A percentile compares a stretch with the other conserved stretches of the same genome.
Evolutionary conservation across 352 stramenopile species (phyloP).

Genomic region (Halophytophthora polymorphica): DNA sequence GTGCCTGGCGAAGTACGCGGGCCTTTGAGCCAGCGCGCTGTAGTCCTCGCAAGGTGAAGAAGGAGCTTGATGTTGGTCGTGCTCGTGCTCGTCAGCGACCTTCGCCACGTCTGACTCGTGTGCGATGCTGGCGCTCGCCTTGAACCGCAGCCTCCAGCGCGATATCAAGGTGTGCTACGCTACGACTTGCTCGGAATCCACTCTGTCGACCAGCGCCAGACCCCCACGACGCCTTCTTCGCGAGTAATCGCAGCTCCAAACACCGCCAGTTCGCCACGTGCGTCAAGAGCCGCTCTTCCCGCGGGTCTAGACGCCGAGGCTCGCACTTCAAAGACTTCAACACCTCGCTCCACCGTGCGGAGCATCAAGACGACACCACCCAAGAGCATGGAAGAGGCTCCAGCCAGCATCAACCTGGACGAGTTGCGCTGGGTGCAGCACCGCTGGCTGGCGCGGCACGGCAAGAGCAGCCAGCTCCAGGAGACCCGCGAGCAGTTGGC

Average conservation of each 20-base stretch:
- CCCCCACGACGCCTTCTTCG: not conserved
- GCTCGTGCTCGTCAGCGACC: not conserved
- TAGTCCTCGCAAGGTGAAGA: constrained; percentile 34
- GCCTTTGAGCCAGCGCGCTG: constrained; percentile 18
- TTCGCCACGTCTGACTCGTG: not conserved
- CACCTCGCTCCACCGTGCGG: constrained; percentile 1
- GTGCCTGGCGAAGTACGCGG: constrained; percentile 43
- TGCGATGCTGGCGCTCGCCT: not conserved
- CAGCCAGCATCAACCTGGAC: constrained; percentile 40
- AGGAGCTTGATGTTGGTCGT: too few species aligned
- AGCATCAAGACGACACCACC: not conserved
- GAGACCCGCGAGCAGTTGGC: constrained; percentile 59
- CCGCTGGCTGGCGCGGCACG: constrained; percentile 72
- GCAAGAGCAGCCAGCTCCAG: constrained; percentile 70
- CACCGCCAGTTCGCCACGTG: too few species aligned
- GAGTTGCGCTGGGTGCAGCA: constrained; percentile 78
- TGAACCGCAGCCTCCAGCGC: constrained; percentile 32
- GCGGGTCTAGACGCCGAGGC: not conserved
- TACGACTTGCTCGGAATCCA: constrained; percentile 24
- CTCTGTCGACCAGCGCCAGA: not conserved
- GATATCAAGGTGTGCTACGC: constrained; percentile 30
- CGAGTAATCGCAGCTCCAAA: not conserved
- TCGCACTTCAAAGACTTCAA: constrained; percentile 2
- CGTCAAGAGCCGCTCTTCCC: not conserved
- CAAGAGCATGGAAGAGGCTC: constrained; percentile 1